These are phyloP conservation scores for Pseudozyma pruni DNA, from an alignment of 1,284 basidiomycete genomes.

Conservation along the genomic window DNA sequence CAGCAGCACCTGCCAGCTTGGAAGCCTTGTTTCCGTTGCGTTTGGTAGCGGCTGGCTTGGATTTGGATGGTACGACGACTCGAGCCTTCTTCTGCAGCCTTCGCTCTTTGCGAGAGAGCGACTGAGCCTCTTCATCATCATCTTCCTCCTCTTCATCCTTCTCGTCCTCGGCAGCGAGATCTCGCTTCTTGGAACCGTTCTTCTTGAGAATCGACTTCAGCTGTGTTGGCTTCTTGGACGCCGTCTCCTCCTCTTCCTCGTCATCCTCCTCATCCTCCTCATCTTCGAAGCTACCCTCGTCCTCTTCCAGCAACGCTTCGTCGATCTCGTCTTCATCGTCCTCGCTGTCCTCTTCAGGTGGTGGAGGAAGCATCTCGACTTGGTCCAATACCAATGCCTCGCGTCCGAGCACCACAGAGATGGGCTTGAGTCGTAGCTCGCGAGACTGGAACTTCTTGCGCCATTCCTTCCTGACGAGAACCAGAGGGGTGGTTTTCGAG, in stretches of 20 bases:
- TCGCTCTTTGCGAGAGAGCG: slow-evolving; percentile 40
- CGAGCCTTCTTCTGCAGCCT: slow-evolving; percentile 42
- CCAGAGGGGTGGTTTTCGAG: slow-evolving; percentile 17
- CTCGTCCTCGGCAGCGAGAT: slow-evolving; percentile 9
- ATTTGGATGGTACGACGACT: slow-evolving; percentile 32
- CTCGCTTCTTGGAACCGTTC: slow-evolving; percentile 28
- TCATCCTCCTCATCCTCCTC: slow-evolving; percentile 43
- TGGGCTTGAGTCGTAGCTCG: slow-evolving; percentile 53
- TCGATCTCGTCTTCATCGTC: slow-evolving; percentile 52
- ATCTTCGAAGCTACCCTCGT: slow-evolving; percentile 31
- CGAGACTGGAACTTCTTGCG: slow-evolving; percentile 49
- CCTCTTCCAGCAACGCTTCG: slow-evolving; percentile 42
- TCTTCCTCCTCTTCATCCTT: slow-evolving; percentile 21
- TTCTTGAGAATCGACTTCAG: slow-evolving; percentile 56
- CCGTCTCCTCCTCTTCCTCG: slow-evolving; percentile 32
- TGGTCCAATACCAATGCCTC: slow-evolving; percentile 43
- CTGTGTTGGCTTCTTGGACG: slow-evolving; percentile 18
- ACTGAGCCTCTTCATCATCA: slow-evolving; percentile 18
- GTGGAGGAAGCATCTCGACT: slow-evolving; percentile 45
- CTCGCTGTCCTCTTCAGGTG: slow-evolving; percentile 54
- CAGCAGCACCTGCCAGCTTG: slow-evolving; percentile 25
- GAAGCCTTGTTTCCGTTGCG: slow-evolving; percentile 16
- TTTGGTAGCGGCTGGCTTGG: slow-evolving; percentile 31
- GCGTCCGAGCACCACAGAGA: slow-evolving; percentile 39
- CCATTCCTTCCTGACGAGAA: slow-evolving; percentile 52